A percentile compares a stretch with the other conserved stretches of the same genome.
Evolutionary conservation across 2,329 filamentous ascomycete genomes (phyloP).

Genomic region (Trichophyton equinum): DNA sequence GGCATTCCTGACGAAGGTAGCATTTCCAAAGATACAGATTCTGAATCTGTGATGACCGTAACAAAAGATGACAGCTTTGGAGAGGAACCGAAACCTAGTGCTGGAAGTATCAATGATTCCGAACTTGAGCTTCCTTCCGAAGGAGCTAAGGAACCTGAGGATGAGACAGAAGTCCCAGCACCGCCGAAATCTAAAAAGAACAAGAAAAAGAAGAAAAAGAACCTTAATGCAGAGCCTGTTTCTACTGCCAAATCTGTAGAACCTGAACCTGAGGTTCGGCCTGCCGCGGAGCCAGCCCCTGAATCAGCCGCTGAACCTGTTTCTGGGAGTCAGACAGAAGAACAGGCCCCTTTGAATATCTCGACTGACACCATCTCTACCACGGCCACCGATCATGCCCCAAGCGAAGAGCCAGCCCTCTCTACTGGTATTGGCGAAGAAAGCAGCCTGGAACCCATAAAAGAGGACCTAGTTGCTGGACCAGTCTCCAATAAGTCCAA

Average conservation of each 20-base stretch:
- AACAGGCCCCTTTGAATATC: background rate
- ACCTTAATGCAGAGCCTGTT: background rate
- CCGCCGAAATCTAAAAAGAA: conserved; percentile 3
- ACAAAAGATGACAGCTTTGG: background rate
- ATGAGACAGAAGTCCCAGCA: background rate
- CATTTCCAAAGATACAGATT: background rate
- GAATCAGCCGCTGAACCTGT: background rate
- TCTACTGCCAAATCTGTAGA: background rate
- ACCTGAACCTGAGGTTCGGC: background rate
- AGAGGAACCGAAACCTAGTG: background rate
- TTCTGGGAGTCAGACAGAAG: background rate
- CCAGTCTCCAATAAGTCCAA: background rate
- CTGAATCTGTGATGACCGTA: conserved; percentile 2
- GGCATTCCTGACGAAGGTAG: background rate
- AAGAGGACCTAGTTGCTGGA: background rate
- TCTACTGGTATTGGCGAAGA: background rate
- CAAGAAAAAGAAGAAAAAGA: conserved; percentile 3
- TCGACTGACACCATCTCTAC: background rate
- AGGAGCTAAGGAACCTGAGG: background rate
- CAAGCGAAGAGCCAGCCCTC: background rate
- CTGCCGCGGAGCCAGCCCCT: background rate
- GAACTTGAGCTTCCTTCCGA: too few relatives aligned
- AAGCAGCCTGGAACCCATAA: background rate
- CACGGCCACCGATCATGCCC: background rate
- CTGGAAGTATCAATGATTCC: too few relatives aligned